Evolutionary conservation across 495 filamentous ascomycete species (phyloP).

Genomic region (Podospora pseudocomata): DNA sequence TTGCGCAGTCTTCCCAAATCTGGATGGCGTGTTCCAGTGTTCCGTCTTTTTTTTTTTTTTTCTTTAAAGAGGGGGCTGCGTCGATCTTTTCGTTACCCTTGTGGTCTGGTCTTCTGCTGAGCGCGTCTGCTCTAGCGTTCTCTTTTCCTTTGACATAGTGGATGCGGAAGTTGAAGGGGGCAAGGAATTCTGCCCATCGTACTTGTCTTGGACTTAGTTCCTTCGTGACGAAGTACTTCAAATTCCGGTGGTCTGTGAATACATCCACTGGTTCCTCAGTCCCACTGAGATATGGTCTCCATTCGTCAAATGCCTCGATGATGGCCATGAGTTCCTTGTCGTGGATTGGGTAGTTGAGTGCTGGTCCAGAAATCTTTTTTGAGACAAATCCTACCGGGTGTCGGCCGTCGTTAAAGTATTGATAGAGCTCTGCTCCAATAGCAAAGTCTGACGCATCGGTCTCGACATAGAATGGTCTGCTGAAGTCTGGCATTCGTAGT

Average conservation of each 20-base stretch:
- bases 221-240: no score
- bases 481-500: neutral
- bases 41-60: no score
- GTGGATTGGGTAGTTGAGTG: neutral
- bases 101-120: no score
- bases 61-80: no score
- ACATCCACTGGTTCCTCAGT: neutral
- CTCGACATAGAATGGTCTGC: neutral
- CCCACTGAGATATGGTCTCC: neutral
- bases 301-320: neutral
- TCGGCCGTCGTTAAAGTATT: neutral
- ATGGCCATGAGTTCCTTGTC: slow-evolving; percentile 7
- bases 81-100: no score
- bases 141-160: no score
- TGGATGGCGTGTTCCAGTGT: no score
- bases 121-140: no score
- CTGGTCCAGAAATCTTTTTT: neutral
- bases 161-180: no score
- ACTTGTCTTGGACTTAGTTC: no score
- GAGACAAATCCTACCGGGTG: neutral
- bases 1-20: no score
- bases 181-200: no score
- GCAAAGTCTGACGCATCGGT: neutral
- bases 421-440: neutral
- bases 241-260: neutral